Base-by-base conservation (phyloP, 2,329 filamentous ascomycete species). In the Fusarium equiseti region DNA sequence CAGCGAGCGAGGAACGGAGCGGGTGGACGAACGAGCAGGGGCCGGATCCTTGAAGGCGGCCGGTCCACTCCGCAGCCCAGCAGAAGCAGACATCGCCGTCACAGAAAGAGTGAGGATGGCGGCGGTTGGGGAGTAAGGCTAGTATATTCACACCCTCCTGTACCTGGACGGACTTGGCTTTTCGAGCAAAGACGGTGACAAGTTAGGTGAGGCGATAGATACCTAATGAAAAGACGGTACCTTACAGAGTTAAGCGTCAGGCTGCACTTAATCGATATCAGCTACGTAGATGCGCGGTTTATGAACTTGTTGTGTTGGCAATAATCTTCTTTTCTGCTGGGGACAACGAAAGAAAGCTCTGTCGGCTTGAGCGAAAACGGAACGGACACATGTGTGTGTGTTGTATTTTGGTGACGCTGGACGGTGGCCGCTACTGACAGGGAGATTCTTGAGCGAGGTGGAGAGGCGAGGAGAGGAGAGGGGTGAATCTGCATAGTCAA, bases 341-440 rank as follows among this genome's bases (percentile, higher is more conserved):
- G 63, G 63, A 66, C 63, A 67, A 67, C 63, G 49, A 66, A 66
- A 62, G 49, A 66, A 67, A 62, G 43, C 55, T 48, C 44, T 44
- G 38, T 42, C 55, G 32, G 43, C 31, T 9, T 52, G 61, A 51
- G 63, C 43, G 63, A 66, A 67, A 66, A 67, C 63, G 45, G 62
- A 59, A 54, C 60, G 63, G 48, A 66, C 29, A 54, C 22, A 49
- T 53, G 38, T 66, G 22, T 66, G 61, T 57, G 63, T 57, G 63
- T 67, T 66, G 63, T 66, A 49, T 62, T 66, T 55, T 56, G 62
- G 55, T 56, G 63, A 66, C 56, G 48, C 32, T 61, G 55, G 44
- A 66, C 38, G 45, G 48, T 66, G 61, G 44, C 59, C 40, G 38
- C 43, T 61, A 44, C 24, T 45, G 24, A 52, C 55, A 44, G 51